phyloP scores from a whole-genome alignment of 805 yeast species.

The Metschnikowia picachoensis region DNA sequence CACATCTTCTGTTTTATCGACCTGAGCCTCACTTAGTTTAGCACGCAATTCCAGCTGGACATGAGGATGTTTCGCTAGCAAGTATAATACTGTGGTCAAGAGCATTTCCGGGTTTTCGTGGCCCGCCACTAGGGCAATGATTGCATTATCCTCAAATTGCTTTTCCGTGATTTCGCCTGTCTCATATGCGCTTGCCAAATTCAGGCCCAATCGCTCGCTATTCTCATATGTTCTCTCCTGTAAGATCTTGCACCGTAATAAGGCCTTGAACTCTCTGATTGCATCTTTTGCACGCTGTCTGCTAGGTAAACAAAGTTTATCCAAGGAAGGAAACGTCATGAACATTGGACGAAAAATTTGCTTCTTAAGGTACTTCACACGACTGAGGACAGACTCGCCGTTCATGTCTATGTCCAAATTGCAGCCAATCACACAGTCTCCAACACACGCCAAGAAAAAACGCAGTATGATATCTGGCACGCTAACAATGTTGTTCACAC shows the following conservation, averaged over 20 bases:
- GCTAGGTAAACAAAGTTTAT: conserved; percentile 45
- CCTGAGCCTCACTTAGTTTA: not conserved
- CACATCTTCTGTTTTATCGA: not conserved
- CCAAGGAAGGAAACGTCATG: conserved; percentile 54
- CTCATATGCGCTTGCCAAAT: conserved; percentile 36
- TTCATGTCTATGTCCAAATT: conserved; percentile 39
- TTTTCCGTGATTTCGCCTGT: conserved; percentile 36
- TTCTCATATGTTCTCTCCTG: conserved; percentile 39
- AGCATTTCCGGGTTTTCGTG: conserved; percentile 61
- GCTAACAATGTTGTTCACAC: conserved; percentile 10
- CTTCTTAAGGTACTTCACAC: conserved; percentile 42
- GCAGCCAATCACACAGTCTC: conserved; percentile 48
- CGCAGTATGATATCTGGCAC: conserved; percentile 42
- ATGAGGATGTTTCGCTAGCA: conserved; percentile 40
- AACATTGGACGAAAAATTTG: conserved; percentile 54
- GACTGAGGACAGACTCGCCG: conserved; percentile 33
- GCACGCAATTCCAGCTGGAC: conserved; percentile 31
- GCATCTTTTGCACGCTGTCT: conserved; percentile 40
- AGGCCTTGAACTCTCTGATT: conserved; percentile 26
- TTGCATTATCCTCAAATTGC: conserved; percentile 51
- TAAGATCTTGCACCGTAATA: conserved; percentile 13
- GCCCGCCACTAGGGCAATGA: conserved; percentile 56
- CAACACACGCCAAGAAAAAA: conserved; percentile 45
- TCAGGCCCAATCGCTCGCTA: conserved; percentile 16
- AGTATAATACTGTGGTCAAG: conserved; percentile 43